Base-by-base conservation (phyloP, 768 basidiomycete species). In the Podaxis rugospora region DNA sequence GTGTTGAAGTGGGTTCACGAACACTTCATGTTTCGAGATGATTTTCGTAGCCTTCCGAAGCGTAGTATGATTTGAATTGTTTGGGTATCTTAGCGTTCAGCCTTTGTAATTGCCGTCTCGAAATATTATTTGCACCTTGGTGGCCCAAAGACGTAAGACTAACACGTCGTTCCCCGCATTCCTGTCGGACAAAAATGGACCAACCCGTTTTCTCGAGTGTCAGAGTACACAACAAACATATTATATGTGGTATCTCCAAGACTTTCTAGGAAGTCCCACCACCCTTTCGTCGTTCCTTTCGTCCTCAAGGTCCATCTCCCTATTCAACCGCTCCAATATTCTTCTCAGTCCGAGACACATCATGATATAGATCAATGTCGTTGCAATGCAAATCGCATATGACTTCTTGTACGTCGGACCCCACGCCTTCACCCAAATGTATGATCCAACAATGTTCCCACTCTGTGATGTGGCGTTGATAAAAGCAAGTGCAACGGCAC, bases 361-460 rank as follows among this genome's bases (percentile, higher is more conserved):
- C 27, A 81, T 64, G 36, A 85, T 82, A 5, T 79, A 74, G 35
- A 80, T 58, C 4, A 77, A 79, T 65, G 76, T 84, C 62, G 81
- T 78, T 55, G 81, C 75, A 50, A 89, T 86, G 74, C 88, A 90
- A 61, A 95, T 88, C 23, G 79, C 82, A 72, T 86, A 95, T 1
- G 89, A 90, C 46, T 80, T 77, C 10, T 72, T 72, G 70, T 93
- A 94, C 0, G 81, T 80, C 11, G 87, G 89, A 3, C 88, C 89
- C 89, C 89, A 92, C 4, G 70, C 64, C 46, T 71, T 72, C 5
- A 87, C 89, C 87, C 88, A 92, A 23, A 84, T 74, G 66, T 89
- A 95, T 78, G 92, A 87, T 63, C 93, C 93, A 44, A 85, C 75
- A 47, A 96, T 80, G 74, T 95, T 95, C 0, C 94, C 94, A 3